Percentiles rank a stretch among this genome's conserved stretches.
phyloP scores from a whole-genome alignment of 345 rosid species.

The Raphanus sativus region DNA sequence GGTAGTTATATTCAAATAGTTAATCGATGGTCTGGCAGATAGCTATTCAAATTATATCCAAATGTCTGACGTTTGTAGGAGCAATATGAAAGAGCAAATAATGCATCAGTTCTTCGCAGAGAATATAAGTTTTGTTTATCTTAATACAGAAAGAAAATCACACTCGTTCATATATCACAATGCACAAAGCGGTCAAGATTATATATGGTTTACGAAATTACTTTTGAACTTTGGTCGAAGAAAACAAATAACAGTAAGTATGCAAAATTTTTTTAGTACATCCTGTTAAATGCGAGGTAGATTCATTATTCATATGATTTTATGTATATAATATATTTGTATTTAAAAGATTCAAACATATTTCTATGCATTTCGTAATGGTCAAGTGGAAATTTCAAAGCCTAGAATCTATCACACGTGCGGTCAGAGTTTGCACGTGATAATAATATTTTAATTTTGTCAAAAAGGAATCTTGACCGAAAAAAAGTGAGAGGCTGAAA shows the following conservation, averaged over 20 bases:
- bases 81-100: not conserved
- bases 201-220: not conserved
- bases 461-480: slow-evolving; percentile 19
- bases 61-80: not conserved
- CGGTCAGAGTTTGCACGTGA: slow-evolving; percentile 32
- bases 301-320: not conserved
- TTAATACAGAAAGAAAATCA: not conserved
- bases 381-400: slow-evolving; percentile 13
- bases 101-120: not conserved
- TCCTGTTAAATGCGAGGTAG: not conserved
- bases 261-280: not conserved
- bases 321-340: not conserved
- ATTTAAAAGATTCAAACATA: not conserved
- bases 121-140: not conserved
- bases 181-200: not conserved
- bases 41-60: not conserved
- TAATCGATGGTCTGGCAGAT: not conserved
- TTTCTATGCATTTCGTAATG: not conserved
- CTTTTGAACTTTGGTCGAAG: slow-evolving; percentile 13
- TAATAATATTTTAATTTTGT: not conserved
- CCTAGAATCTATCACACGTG: slow-evolving; percentile 32
- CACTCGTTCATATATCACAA: not conserved
- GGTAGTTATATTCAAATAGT: not conserved
- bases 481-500: slow-evolving; percentile 28
- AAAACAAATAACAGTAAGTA: not conserved